Evolutionary conservation across 225 moss, liverwort and hornwort species (phyloP).

Genomic region (Polytrichum formosum): DNA sequence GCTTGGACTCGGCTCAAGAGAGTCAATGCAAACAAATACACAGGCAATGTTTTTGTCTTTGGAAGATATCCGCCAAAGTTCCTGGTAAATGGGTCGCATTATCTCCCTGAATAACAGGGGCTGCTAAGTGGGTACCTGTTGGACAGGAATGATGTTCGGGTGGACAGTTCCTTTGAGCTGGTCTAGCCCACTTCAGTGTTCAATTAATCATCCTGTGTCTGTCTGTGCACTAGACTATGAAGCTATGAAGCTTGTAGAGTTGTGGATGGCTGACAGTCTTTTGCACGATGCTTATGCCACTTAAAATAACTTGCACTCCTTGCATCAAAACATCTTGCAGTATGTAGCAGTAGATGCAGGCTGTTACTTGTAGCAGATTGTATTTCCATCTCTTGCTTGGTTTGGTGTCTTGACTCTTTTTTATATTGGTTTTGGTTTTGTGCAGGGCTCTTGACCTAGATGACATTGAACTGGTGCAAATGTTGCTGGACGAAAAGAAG

Average conservation of each 20-base stretch:
- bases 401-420: background rate
- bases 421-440: constrained; percentile 8
- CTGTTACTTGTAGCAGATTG: background rate
- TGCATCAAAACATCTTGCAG: background rate
- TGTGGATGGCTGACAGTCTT: too few relatives aligned
- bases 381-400: background rate
- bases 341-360: background rate
- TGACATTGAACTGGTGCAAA: constrained; percentile 56
- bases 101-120: constrained; percentile 6
- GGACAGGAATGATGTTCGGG: constrained; percentile 8
- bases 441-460: constrained; percentile 54
- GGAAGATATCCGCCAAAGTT: constrained; percentile 9
- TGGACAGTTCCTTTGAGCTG: constrained; percentile 8
- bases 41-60: constrained; percentile 39
- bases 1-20: constrained; percentile 25
- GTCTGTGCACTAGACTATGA: constrained; percentile 8
- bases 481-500: constrained; percentile 43
- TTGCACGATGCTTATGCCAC: too few relatives aligned
- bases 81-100: constrained; percentile 15
- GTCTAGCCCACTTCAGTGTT: constrained; percentile 5
- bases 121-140: constrained; percentile 8
- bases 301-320: too few relatives aligned
- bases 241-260: background rate
- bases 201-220: background rate
- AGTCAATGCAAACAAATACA: constrained; percentile 46